A percentile compares a stretch with the other conserved stretches of the same genome.
Evolutionary conservation across 257 asterid species (phyloP).

Genomic region (Solanum chmielewskii): DNA sequence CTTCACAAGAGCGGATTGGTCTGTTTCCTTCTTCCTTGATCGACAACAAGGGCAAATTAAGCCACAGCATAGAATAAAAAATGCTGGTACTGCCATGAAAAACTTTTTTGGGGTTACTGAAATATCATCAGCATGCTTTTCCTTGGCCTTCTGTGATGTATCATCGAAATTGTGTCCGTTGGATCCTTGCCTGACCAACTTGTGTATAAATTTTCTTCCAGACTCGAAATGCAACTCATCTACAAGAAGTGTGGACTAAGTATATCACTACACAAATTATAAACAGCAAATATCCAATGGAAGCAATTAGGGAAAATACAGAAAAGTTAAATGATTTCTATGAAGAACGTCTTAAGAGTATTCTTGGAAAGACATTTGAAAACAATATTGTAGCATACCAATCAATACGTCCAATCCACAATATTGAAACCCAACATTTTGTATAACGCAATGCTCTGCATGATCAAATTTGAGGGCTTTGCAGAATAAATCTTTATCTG

Average conservation of each 20-base stretch:
- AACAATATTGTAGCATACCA: constrained; percentile 30
- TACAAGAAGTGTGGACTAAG: constrained; percentile 12
- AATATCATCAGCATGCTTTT: constrained; percentile 12
- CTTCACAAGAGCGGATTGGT: constrained; percentile 45
- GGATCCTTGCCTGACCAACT: constrained; percentile 33
- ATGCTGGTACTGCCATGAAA: constrained; percentile 60
- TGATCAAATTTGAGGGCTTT: constrained; percentile 27
- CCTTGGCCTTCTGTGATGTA: constrained; percentile 15
- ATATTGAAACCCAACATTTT: constrained; percentile 18
- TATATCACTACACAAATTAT: not conserved
- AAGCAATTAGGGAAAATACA: not conserved
- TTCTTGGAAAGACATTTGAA: not conserved
- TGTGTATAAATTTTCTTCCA: constrained; percentile 39
- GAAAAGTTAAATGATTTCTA: not conserved
- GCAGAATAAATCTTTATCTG: constrained; percentile 51
- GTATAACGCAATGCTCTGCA: constrained; percentile 28
- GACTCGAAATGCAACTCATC: constrained; percentile 30
- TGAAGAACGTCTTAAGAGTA: not conserved
- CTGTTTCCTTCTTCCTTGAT: constrained; percentile 49
- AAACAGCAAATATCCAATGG: not conserved
- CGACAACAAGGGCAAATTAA: constrained; percentile 82
- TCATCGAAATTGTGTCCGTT: constrained; percentile 11
- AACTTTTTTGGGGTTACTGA: constrained; percentile 33
- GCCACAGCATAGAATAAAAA: constrained; percentile 59
- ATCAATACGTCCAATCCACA: constrained; percentile 27